A percentile compares a stretch with the other conserved stretches of the same genome.
phyloP scores from a whole-genome alignment of 305 asterid species.

The Solanum aculeatissimum region DNA sequence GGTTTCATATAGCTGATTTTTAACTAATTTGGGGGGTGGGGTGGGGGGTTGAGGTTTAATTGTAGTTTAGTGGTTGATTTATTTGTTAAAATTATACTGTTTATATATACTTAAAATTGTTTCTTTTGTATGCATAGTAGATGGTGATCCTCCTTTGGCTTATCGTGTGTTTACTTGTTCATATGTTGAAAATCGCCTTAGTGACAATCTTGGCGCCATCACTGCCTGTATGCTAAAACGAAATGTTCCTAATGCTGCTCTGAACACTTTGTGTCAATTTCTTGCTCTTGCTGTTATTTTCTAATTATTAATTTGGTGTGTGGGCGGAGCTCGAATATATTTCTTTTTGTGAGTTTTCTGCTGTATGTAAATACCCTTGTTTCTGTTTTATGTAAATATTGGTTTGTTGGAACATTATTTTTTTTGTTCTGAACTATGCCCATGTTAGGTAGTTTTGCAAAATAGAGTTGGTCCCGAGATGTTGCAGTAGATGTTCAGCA shows the following conservation, averaged over 20 bases:
- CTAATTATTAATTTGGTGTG: neutral
- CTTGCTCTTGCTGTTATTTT: neutral
- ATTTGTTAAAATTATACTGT: too few species aligned
- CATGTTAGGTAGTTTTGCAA: neutral
- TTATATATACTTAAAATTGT: too few species aligned
- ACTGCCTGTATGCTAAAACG: neutral
- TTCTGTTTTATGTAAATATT: too few species aligned
- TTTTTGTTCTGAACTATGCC: neutral
- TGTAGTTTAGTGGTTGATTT: neutral
- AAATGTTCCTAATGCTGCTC: neutral
- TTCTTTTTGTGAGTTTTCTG: neutral
- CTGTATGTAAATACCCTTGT: neutral
- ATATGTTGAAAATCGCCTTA: too few species aligned
- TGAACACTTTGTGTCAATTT: neutral
- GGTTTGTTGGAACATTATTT: too few species aligned
- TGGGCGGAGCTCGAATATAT: neutral
- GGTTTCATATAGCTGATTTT: neutral
- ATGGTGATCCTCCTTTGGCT: too few species aligned
- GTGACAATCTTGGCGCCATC: too few species aligned
- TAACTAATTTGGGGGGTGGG: neutral
- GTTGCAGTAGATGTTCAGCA: neutral
- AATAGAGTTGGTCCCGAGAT: neutral
- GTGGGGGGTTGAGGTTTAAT: neutral
- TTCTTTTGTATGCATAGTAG: too few species aligned
- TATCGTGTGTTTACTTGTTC: too few species aligned